Conservation (phyloP, 306 rosid genomes). For the Cucumis melo region DNA sequence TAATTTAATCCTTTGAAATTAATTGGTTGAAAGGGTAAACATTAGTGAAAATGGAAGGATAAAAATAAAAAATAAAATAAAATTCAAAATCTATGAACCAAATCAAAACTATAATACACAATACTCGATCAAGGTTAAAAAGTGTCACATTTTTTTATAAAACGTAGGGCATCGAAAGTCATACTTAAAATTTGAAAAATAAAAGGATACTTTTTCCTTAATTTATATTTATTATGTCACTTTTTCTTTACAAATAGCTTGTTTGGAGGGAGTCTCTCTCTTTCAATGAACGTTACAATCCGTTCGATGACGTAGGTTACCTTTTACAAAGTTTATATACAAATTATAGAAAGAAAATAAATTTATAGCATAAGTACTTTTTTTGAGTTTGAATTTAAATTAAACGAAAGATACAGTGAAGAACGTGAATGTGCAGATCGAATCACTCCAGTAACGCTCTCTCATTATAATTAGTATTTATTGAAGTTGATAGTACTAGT, state of each 20-base stretch:
- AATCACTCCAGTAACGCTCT: not conserved
- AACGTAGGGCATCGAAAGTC: no score
- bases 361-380: not conserved
- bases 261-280: not conserved
- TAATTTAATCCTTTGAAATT: no score
- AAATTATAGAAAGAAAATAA: not conserved
- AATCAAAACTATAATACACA: no score
- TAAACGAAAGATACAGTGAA: not conserved
- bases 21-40: no score
- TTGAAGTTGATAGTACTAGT: no score
- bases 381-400: not conserved
- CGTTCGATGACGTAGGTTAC: not conserved
- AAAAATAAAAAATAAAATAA: no score
- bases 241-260: not conserved
- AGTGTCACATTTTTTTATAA: no score
- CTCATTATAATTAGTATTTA: not conserved
- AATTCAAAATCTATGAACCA: no score
- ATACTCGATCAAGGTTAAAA: no score
- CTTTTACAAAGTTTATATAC: not conserved
- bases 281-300: not conserved
- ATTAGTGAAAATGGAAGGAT: no score
- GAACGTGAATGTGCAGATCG: not conserved
- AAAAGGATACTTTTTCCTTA: no score
- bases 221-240: not conserved
- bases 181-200: no score